Percentiles rank a stretch among this genome's conserved stretches.
These are phyloP conservation scores for Hippophae rhamnoides DNA, from an alignment of 306 rosid species.

Conservation along the genomic window DNA sequence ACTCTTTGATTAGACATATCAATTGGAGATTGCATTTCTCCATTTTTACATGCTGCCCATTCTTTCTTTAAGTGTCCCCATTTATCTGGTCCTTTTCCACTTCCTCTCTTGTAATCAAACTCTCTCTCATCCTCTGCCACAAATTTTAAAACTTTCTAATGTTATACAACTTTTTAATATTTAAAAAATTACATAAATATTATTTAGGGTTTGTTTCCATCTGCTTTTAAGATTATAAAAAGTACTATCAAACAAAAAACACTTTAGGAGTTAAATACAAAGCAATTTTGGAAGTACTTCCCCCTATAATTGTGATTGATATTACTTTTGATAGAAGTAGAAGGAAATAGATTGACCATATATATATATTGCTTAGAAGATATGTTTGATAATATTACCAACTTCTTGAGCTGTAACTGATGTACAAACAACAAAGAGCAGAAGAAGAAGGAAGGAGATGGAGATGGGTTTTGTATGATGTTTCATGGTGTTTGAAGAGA, in stretches of 20 bases:
- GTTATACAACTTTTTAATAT: no score
- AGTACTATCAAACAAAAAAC: no score
- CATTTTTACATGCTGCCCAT: constrained; percentile 22
- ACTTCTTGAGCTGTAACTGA: constrained; percentile 50
- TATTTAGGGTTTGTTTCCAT: no score
- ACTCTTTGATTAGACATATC: neutral
- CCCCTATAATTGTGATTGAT: no score
- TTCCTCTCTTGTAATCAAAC: constrained; percentile 10
- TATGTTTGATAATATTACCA: constrained; percentile 23
- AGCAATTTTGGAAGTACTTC: no score
- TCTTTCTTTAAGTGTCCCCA: constrained; percentile 29
- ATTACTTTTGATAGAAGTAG: no score
- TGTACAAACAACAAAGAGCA: constrained; percentile 7
- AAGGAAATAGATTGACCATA: no score
- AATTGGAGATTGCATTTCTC: constrained; percentile 16
- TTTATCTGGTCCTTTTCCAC: constrained; percentile 15
- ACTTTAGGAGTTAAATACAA: no score
- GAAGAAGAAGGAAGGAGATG: constrained; percentile 10
- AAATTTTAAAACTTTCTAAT: neutral
- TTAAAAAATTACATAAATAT: no score
- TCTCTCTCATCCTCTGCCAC: constrained; percentile 7
- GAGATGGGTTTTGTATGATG: constrained; percentile 15
- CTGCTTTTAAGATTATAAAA: no score
- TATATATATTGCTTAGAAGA: no score
- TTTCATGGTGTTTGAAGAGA: constrained; percentile 24